Conservation (phyloP, 768 basidiomycete genomes). For the Xerocomellus amylosporus region DNA sequence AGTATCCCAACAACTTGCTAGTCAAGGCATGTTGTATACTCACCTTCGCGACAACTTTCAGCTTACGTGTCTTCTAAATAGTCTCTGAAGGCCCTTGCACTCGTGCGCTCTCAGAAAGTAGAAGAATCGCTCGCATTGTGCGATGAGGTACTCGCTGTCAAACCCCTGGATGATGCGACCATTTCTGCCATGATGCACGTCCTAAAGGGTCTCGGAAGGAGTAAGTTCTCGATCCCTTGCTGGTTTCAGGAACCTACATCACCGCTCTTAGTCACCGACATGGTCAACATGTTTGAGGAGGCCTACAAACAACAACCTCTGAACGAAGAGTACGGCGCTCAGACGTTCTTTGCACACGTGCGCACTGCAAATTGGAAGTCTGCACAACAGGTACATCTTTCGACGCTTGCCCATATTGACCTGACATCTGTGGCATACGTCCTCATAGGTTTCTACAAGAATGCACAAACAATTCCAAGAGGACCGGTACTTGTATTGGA, state of each 20-base stretch:
- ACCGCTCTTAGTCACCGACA: conserved; percentile 58
- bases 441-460: conserved; percentile 64
- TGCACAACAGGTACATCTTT: conserved; percentile 66
- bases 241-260: neutral
- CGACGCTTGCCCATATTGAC: neutral
- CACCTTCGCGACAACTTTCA: neutral
- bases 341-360: conserved; percentile 83
- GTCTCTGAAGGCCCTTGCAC: conserved; percentile 82
- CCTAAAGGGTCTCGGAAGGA: conserved; percentile 71
- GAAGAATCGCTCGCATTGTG: conserved; percentile 78
- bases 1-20: conserved; percentile 70
- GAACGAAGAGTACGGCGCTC: conserved; percentile 80
- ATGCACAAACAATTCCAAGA: conserved; percentile 85
- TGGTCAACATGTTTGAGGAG: conserved; percentile 81
- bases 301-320: conserved; percentile 77
- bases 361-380: conserved; percentile 81
- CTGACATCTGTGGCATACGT: neutral
- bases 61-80: conserved; percentile 31
- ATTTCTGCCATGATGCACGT: conserved; percentile 84
- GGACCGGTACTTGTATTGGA: conserved; percentile 82
- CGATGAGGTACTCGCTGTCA: conserved; percentile 73
- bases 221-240: conserved; percentile 31
- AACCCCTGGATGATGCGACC: conserved; percentile 69
- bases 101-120: conserved; percentile 80
- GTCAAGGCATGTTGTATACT: conserved; percentile 50